Evolutionary conservation across 805 yeast genomes (phyloP).

Genomic region (Clavispora phyllophila): DNA sequence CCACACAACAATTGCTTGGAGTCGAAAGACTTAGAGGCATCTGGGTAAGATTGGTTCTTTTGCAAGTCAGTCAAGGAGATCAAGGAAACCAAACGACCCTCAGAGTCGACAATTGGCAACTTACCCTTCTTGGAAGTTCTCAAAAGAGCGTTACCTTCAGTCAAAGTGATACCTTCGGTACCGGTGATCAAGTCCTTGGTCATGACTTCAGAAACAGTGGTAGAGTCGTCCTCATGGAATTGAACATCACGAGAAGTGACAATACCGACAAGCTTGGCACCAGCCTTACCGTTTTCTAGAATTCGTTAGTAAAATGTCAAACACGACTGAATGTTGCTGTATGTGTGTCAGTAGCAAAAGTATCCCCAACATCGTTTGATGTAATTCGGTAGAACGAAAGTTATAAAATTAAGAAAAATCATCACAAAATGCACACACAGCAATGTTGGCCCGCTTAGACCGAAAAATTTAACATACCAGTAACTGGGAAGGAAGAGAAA

Average conservation of each 20-base stretch:
- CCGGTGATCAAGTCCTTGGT: slow-evolving; percentile 85
- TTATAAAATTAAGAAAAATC: slow-evolving; percentile 54
- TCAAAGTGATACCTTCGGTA: slow-evolving; percentile 69
- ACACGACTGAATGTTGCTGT: background rate
- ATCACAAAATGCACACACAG: slow-evolving; percentile 35
- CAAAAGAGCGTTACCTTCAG: slow-evolving; percentile 86
- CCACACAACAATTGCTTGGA: slow-evolving; percentile 97
- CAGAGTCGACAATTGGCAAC: slow-evolving; percentile 81
- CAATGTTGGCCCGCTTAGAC: background rate
- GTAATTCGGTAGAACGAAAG: slow-evolving; percentile 99
- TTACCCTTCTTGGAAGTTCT: slow-evolving; percentile 96
- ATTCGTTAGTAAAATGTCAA: slow-evolving; percentile 9
- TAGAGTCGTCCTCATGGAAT: slow-evolving; percentile 71
- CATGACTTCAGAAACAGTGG: slow-evolving; percentile 76
- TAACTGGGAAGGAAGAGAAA: slow-evolving; percentile 97
- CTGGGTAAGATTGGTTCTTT: slow-evolving; percentile 90
- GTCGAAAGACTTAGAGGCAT: slow-evolving; percentile 87
- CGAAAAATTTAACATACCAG: slow-evolving; percentile 69
- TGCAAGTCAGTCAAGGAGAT: slow-evolving; percentile 94
- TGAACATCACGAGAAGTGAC: slow-evolving; percentile 96
- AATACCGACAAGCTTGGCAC: slow-evolving; percentile 90
- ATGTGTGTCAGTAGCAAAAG: slow-evolving; percentile 23
- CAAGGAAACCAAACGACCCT: slow-evolving; percentile 76
- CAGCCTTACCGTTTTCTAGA: slow-evolving; percentile 76
- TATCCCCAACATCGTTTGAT: slow-evolving; percentile 97